Evolutionary conservation across 306 rosid genomes (phyloP).

Genomic region (Abrus pulchellus): DNA sequence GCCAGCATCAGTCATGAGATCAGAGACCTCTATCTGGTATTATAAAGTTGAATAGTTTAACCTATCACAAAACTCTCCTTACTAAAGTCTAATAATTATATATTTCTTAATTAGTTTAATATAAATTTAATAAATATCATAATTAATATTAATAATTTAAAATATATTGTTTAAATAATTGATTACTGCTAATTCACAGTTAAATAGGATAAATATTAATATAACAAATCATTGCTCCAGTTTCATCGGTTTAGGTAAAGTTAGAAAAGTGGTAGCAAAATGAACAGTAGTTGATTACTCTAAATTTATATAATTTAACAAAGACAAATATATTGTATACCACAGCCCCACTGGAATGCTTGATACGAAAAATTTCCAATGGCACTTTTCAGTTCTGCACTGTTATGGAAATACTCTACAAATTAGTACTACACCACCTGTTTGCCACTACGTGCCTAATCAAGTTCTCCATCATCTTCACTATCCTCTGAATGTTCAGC

Average conservation of each 20-base stretch:
- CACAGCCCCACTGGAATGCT: slow-evolving; percentile 44
- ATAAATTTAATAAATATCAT: too few relatives aligned
- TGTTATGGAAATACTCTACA: slow-evolving; percentile 14
- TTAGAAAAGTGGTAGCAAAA: not conserved
- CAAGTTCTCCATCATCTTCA: slow-evolving; percentile 45
- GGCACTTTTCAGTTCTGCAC: slow-evolving; percentile 32
- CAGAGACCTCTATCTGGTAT: too few relatives aligned
- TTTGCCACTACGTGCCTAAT: slow-evolving; percentile 22
- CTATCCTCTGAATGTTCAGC: slow-evolving; percentile 30
- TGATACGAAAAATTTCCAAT: slow-evolving; percentile 36
- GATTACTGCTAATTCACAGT: too few relatives aligned
- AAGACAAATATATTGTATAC: slow-evolving; percentile 1
- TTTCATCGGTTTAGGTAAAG: too few relatives aligned
- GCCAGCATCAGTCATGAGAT: too few relatives aligned
- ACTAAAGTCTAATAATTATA: too few relatives aligned
- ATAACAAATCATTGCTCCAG: not conserved
- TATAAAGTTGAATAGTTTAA: too few relatives aligned
- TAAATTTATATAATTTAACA: slow-evolving; percentile 30
- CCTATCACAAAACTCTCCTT: too few relatives aligned
- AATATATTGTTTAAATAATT: too few relatives aligned
- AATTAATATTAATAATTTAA: too few relatives aligned
- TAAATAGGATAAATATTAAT: too few relatives aligned
- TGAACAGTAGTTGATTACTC: not conserved
- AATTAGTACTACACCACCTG: not conserved
- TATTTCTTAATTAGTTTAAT: too few relatives aligned